Evolutionary conservation across 805 yeast species (phyloP).

Genomic region (Barnettozyma populi): DNA sequence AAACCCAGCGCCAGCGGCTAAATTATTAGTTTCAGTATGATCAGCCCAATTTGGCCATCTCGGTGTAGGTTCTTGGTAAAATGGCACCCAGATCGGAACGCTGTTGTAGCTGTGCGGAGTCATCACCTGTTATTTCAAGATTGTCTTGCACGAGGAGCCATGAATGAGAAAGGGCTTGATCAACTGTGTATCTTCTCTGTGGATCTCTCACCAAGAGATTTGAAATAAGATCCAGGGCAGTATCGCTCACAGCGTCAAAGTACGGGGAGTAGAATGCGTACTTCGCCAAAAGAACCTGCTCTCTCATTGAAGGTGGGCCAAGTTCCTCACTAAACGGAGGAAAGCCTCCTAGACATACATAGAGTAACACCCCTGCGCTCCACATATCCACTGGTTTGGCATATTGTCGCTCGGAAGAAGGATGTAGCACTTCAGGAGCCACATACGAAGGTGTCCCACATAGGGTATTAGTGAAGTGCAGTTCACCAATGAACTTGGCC

Average conservation of each 20-base stretch:
- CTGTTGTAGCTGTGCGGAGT: neutral
- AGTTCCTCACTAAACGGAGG: conserved; percentile 82
- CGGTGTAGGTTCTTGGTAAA: conserved; percentile 33
- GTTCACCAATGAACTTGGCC: conserved; percentile 57
- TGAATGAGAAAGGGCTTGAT: conserved; percentile 81
- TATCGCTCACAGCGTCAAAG: conserved; percentile 68
- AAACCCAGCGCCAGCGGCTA: neutral
- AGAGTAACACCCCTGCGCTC: conserved; percentile 75
- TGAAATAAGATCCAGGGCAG: conserved; percentile 60
- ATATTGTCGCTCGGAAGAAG: conserved; percentile 45
- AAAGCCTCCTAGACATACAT: conserved; percentile 77
- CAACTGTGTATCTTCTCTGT: conserved; percentile 69
- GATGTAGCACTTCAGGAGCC: conserved; percentile 69
- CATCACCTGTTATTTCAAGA: neutral
- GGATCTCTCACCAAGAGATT: conserved; percentile 60
- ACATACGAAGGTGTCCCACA: conserved; percentile 89
- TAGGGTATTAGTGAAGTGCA: conserved; percentile 67
- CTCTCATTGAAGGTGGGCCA: conserved; percentile 74
- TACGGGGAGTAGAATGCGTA: conserved; percentile 75
- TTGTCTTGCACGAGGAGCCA: conserved; percentile 49
- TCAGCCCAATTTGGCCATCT: conserved; percentile 25
- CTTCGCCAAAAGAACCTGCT: conserved; percentile 61
- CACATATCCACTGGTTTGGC: conserved; percentile 73
- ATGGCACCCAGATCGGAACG: conserved; percentile 7
- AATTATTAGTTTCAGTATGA: neutral